A percentile compares a stretch with the other conserved stretches of the same genome.
Evolutionary conservation across 208 protist species (phyloP).

Genomic region (Leishmania lainsoni): DNA sequence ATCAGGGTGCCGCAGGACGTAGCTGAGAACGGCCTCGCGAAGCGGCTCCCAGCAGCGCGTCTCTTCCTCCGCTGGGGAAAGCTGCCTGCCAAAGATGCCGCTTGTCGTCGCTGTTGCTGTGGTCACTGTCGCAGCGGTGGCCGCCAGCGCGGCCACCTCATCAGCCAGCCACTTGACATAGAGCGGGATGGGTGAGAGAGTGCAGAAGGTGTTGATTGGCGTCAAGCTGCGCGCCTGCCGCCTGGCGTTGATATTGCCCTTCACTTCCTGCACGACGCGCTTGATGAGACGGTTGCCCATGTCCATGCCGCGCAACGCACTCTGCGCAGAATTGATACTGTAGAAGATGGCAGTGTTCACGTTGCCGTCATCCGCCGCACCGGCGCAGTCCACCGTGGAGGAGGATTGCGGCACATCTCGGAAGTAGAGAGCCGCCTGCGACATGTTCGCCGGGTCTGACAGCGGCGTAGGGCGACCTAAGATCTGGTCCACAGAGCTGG

Average conservation of each 20-base stretch:
- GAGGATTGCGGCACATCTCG: constrained; percentile 3
- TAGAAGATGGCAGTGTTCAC: constrained; percentile 90
- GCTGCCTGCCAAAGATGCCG: constrained; percentile 44
- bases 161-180: constrained; percentile 72
- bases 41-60: constrained; percentile 37
- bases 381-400: neutral
- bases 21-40: constrained; percentile 40
- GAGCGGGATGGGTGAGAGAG: constrained; percentile 83
- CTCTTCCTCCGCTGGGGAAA: constrained; percentile 24
- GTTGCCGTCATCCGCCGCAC: constrained; percentile 23
- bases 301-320: constrained; percentile 78
- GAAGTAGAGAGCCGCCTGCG: constrained; percentile 20
- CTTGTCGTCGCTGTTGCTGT: neutral
- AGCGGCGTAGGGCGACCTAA: constrained; percentile 57
- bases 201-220: constrained; percentile 71
- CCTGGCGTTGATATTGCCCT: constrained; percentile 64
- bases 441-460: constrained; percentile 32
- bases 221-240: constrained; percentile 35
- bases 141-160: constrained; percentile 49
- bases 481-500: constrained; percentile 60
- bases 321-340: constrained; percentile 85
- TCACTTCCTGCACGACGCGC: constrained; percentile 79
- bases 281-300: constrained; percentile 90
- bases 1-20: constrained; percentile 31
- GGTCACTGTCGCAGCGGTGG: neutral